phyloP scores from a whole-genome alignment of 1,284 basidiomycete species.

The Fomitopsis schrenkii region DNA sequence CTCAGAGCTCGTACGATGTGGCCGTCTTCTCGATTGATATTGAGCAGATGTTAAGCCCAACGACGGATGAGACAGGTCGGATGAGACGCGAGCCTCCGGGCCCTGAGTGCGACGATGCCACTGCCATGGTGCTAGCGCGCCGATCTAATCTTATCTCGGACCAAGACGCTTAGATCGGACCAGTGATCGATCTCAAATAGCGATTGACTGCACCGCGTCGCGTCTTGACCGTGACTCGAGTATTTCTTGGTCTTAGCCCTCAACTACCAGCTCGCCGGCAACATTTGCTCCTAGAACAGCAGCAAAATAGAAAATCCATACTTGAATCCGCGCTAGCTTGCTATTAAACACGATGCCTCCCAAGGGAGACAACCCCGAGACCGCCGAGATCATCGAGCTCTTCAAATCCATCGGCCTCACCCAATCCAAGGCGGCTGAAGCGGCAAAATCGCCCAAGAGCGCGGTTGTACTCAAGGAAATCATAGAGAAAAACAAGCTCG shows the following conservation, averaged over 20 bases:
- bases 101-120: background rate
- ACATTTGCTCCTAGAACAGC: background rate
- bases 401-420: constrained; percentile 83
- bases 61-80: background rate
- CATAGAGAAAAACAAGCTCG: constrained; percentile 58
- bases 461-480: constrained; percentile 69
- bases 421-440: constrained; percentile 79
- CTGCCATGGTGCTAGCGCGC: background rate
- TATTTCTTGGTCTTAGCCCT: background rate
- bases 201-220: background rate
- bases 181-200: constrained; percentile 2
- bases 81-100: background rate
- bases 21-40: too few species aligned
- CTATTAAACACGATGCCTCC: constrained; percentile 25
- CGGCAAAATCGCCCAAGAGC: constrained; percentile 76
- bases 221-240: background rate
- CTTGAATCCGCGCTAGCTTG: too few species aligned
- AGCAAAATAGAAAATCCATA: background rate
- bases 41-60: background rate
- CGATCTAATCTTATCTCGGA: constrained; percentile 6
- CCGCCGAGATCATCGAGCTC: constrained; percentile 48
- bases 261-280: background rate
- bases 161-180: background rate
- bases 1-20: too few species aligned
- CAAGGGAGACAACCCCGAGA: constrained; percentile 30